A percentile compares a stretch with the other conserved stretches of the same genome.
Evolutionary conservation across 2,329 filamentous ascomycete genomes (phyloP).

Genomic region (Claviceps purpurea): DNA sequence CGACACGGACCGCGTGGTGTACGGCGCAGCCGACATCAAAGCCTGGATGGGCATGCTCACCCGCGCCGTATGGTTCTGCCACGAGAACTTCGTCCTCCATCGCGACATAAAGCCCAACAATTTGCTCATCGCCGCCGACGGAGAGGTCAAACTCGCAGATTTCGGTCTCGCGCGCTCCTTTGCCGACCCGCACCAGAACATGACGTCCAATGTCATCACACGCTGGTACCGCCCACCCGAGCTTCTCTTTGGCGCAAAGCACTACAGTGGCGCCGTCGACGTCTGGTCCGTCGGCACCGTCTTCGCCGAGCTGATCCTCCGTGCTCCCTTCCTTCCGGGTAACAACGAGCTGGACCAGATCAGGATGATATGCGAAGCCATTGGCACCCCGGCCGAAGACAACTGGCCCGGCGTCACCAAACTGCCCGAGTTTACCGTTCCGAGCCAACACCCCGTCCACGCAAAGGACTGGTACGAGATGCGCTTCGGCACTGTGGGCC

Average conservation of each 20-base stretch:
- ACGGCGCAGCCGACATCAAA: constrained; percentile 84
- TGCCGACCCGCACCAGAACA: constrained; percentile 72
- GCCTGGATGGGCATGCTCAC: constrained; percentile 98
- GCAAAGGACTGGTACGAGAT: constrained; percentile 59
- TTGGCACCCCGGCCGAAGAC: constrained; percentile 85
- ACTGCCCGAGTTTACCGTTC: constrained; percentile 66
- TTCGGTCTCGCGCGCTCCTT: constrained; percentile 88
- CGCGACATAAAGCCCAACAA: constrained; percentile 99
- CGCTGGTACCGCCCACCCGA: constrained; percentile 94
- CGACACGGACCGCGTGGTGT: constrained; percentile 63
- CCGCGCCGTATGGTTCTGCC: constrained; percentile 89
- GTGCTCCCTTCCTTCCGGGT: constrained; percentile 71
- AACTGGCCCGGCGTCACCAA: constrained; percentile 88
- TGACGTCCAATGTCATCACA: constrained; percentile 94
- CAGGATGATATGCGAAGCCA: constrained; percentile 65
- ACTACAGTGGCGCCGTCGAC: constrained; percentile 85
- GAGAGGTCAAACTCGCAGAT: constrained; percentile 91
- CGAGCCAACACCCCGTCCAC: constrained; percentile 47
- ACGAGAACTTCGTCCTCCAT: constrained; percentile 86
- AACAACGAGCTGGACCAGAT: constrained; percentile 81
- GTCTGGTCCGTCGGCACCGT: constrained; percentile 90
- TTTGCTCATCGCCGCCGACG: constrained; percentile 81
- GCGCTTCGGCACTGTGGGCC: constrained; percentile 68
- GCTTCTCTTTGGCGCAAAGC: constrained; percentile 76
- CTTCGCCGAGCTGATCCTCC: constrained; percentile 78